A percentile compares a stretch with the other conserved stretches of the same genome.
These are phyloP conservation scores for Erysimum cheiri DNA, from an alignment of 441 rosid species.

Conservation along the genomic window DNA sequence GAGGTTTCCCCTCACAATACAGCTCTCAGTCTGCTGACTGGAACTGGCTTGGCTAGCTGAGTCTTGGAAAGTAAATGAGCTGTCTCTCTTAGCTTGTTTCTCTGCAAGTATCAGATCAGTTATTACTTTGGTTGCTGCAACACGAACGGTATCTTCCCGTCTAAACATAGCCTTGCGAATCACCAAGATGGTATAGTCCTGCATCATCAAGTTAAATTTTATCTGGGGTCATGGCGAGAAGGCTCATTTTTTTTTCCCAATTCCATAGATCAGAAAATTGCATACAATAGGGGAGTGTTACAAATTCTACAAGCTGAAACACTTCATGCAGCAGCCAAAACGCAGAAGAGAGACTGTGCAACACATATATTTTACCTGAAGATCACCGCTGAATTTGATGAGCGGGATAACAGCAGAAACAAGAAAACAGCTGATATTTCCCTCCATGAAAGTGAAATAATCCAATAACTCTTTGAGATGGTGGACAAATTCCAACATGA, in stretches of 20 bases:
- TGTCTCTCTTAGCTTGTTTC: conserved; percentile 59
- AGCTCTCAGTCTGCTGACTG: conserved; percentile 76
- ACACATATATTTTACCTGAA: conserved; percentile 55
- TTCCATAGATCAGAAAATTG: conserved; percentile 16
- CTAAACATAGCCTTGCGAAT: conserved; percentile 87
- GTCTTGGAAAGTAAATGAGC: conserved; percentile 64
- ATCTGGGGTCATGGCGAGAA: background rate
- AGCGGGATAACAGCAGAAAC: conserved; percentile 71
- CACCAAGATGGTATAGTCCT: conserved; percentile 78
- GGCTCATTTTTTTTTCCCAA: conserved; percentile 4
- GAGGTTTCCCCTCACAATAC: conserved; percentile 53
- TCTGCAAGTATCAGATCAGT: conserved; percentile 69
- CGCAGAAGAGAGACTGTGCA: conserved; percentile 22
- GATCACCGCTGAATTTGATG: conserved; percentile 64
- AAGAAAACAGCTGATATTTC: conserved; percentile 63
- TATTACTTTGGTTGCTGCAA: conserved; percentile 69
- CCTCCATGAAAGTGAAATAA: conserved; percentile 77
- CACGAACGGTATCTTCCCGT: conserved; percentile 71
- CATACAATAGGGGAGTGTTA: conserved; percentile 3
- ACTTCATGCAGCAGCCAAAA: conserved; percentile 16
- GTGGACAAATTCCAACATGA: conserved; percentile 66
- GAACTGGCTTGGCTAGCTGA: conserved; percentile 88
- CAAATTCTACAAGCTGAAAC: conserved; percentile 13
- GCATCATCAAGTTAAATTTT: conserved; percentile 26
- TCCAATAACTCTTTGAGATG: conserved; percentile 82